These are phyloP conservation scores for Acacia acuminata DNA, from an alignment of 306 rosid species.

Conservation along the genomic window DNA sequence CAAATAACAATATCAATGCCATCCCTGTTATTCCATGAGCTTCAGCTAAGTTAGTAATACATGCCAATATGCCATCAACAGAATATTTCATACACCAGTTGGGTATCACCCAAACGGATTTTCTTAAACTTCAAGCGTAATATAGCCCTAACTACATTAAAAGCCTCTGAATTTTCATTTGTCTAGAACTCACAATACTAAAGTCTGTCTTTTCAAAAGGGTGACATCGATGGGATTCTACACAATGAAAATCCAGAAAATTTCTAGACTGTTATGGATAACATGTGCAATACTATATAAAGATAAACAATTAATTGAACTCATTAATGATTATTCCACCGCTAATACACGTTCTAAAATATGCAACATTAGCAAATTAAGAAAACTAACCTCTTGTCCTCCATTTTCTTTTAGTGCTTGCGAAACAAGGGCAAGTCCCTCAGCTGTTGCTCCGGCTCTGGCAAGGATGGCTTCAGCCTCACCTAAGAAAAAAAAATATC, in stretches of 20 bases:
- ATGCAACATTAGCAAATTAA: constrained; percentile 25
- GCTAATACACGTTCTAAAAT: neutral
- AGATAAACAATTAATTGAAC: constrained; percentile 15
- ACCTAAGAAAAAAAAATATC: constrained; percentile 53
- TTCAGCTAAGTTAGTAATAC: neutral
- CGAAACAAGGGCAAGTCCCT: constrained; percentile 75
- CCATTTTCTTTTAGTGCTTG: constrained; percentile 72
- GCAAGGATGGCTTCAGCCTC: constrained; percentile 97
- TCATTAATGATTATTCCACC: neutral
- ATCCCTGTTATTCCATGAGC: neutral
- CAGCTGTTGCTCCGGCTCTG: constrained; percentile 87
- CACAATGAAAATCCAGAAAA: constrained; percentile 14
- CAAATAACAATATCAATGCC: constrained; percentile 35
- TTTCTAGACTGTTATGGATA: neutral
- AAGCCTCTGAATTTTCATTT: constrained; percentile 18
- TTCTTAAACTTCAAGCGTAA: constrained; percentile 16
- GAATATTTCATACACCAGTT: constrained; percentile 11
- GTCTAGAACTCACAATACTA: neutral
- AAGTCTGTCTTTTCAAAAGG: neutral
- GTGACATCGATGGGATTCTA: neutral
- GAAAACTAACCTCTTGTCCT: constrained; percentile 77
- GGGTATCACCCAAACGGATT: neutral
- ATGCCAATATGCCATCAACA: neutral
- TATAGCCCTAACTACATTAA: constrained; percentile 10
- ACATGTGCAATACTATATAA: neutral